phyloP scores from a whole-genome alignment of 495 filamentous ascomycete genomes.

The Haplographium delicatum region DNA sequence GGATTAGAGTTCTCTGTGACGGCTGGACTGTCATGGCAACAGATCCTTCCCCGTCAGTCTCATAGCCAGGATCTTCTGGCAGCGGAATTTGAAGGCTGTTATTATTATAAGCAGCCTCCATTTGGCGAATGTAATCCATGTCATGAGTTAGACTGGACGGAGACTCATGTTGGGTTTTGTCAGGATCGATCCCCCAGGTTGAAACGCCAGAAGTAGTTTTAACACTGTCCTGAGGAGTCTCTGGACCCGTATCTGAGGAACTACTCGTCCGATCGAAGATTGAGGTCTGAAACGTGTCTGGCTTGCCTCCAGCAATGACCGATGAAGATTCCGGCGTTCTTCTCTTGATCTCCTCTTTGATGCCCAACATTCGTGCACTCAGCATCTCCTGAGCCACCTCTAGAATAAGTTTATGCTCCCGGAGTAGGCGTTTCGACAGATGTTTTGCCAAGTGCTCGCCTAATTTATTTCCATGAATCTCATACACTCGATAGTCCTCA shows the following conservation, averaged over 20 bases:
- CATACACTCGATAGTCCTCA: slow-evolving; percentile 66
- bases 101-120: background rate
- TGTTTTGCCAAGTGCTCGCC: slow-evolving; percentile 37
- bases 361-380: slow-evolving; percentile 41
- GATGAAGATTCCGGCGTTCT: slow-evolving; percentile 46
- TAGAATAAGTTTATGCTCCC: slow-evolving; percentile 35
- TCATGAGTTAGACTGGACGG: slow-evolving; percentile 17
- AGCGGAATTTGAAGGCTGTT: slow-evolving; percentile 1
- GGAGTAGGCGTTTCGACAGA: slow-evolving; percentile 26
- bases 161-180: slow-evolving; percentile 17
- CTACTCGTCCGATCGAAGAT: slow-evolving; percentile 71
- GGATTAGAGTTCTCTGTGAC: slow-evolving; percentile 12
- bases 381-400: slow-evolving; percentile 40
- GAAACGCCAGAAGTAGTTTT: slow-evolving; percentile 7
- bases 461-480: slow-evolving; percentile 60
- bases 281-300: slow-evolving; percentile 47
- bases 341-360: slow-evolving; percentile 53
- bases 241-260: slow-evolving; percentile 45
- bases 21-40: slow-evolving; percentile 19
- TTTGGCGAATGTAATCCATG: slow-evolving; percentile 3
- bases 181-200: slow-evolving; percentile 17
- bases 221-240: slow-evolving; percentile 18
- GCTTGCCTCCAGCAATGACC: slow-evolving; percentile 40
- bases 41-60: slow-evolving; percentile 23
- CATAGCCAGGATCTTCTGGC: slow-evolving; percentile 24